phyloP scores from a whole-genome alignment of 2,329 filamentous ascomycete genomes.

The Dactylellina parvicollis region DNA sequence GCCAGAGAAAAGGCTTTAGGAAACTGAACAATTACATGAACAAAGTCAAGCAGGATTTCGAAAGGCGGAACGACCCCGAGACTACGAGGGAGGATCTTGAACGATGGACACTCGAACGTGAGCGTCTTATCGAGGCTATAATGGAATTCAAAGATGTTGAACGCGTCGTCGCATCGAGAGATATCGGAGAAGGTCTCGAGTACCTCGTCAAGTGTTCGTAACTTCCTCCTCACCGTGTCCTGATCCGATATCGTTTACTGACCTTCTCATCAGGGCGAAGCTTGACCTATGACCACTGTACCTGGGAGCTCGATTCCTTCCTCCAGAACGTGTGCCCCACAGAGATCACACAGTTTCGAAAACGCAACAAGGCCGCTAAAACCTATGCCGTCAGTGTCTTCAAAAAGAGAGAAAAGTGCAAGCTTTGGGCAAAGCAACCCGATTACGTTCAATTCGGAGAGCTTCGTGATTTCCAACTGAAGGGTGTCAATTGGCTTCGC shows the following conservation, averaged over 20 bases:
- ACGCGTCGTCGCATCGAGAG: constrained; percentile 83
- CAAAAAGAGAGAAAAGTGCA: constrained; percentile 44
- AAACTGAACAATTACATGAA: constrained; percentile 95
- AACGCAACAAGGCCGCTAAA: constrained; percentile 23
- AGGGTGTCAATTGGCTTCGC: constrained; percentile 91
- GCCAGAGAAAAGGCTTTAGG: constrained; percentile 81
- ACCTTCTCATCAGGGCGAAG: constrained; percentile 71
- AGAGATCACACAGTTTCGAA: constrained; percentile 46
- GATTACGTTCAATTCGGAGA: constrained; percentile 84
- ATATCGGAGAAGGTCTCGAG: constrained; percentile 81
- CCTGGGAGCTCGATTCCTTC: constrained; percentile 69
- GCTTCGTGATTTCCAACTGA: constrained; percentile 90
- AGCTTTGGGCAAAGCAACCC: constrained; percentile 70
- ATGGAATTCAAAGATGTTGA: constrained; percentile 93
- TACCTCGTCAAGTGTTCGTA: constrained; percentile 88
- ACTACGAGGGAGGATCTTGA: constrained; percentile 70
- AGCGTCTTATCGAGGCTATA: constrained; percentile 86
- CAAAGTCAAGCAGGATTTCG: constrained; percentile 82
- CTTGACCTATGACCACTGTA: constrained; percentile 90
- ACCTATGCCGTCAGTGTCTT: constrained; percentile 37
- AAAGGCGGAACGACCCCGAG: constrained; percentile 79
- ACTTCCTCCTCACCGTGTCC: constrained; percentile 47
- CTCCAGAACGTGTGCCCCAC: constrained; percentile 22
- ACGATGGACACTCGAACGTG: constrained; percentile 90
- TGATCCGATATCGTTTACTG: constrained; percentile 54